A percentile compares a stretch with the other conserved stretches of the same genome.
Conservation (phyloP, 2,329 filamentous ascomycete species). For the Xylariaceae sp. region DNA sequence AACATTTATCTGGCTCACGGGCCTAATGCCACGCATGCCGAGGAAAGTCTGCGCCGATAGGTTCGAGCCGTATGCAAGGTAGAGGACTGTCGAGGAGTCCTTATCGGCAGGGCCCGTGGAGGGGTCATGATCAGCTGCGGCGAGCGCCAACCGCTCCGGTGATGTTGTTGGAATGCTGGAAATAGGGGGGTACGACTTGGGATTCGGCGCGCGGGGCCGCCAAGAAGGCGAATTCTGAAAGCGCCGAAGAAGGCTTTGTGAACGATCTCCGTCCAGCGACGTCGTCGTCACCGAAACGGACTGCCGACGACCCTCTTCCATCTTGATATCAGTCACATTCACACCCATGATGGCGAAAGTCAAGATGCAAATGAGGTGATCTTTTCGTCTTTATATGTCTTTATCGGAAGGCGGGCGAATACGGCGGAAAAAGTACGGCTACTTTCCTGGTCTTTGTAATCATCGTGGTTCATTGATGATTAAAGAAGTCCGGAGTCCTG, state of each 20-base stretch:
- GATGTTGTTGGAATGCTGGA: conserved; percentile 36
- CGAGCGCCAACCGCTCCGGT: conserved; percentile 35
- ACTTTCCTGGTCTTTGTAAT: no score
- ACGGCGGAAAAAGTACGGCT: no score
- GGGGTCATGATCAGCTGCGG: conserved; percentile 24
- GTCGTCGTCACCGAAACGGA: conserved; percentile 6
- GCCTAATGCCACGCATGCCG: conserved; percentile 71
- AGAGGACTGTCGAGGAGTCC: conserved; percentile 61
- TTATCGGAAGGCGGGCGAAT: no score
- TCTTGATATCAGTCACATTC: conserved; percentile 8
- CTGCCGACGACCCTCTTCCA: conserved; percentile 13
- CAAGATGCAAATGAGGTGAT: no score
- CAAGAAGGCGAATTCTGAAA: conserved; percentile 15
- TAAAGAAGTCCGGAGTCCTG: no score
- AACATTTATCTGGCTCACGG: conserved; percentile 77
- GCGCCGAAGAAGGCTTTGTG: conserved; percentile 14
- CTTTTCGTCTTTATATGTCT: no score
- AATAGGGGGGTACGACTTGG: conserved; percentile 23
- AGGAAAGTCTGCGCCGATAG: conserved; percentile 76
- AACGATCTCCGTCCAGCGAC: no score
- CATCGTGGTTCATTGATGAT: no score
- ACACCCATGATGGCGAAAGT: no score
- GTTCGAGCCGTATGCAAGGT: conserved; percentile 91
- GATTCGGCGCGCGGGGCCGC: conserved; percentile 4
- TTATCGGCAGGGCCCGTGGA: no score